Evolutionary conservation across 257 asterid genomes (phyloP).

Genomic region (Petunia axillaris): DNA sequence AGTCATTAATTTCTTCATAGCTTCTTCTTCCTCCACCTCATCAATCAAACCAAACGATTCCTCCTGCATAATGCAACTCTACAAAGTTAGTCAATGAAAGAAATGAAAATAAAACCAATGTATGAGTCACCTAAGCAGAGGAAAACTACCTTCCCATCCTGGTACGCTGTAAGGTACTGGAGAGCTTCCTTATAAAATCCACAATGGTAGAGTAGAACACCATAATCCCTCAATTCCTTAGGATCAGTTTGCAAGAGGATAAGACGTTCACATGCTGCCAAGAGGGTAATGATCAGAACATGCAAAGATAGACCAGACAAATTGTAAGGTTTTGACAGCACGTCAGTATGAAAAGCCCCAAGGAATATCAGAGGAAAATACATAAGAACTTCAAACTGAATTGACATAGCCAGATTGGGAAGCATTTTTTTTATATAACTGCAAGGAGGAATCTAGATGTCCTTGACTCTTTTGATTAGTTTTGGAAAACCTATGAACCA

Average conservation of each 20-base stretch:
- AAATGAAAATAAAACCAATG: not conserved
- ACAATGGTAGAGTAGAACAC: constrained; percentile 76
- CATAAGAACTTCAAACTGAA: not conserved
- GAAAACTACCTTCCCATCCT: constrained; percentile 54
- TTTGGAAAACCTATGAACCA: not conserved
- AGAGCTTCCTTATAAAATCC: constrained; percentile 75
- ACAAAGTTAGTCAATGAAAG: constrained; percentile 23
- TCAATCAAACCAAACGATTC: constrained; percentile 38
- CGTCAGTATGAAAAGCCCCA: not conserved
- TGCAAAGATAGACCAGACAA: constrained; percentile 8
- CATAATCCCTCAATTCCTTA: constrained; percentile 72
- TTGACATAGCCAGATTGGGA: not conserved
- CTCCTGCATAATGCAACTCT: constrained; percentile 30
- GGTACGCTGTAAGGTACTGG: constrained; percentile 57
- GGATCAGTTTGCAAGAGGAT: constrained; percentile 65
- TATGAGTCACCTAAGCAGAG: not conserved
- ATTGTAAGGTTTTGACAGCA: not conserved
- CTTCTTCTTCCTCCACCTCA: constrained; percentile 65
- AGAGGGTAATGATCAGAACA: constrained; percentile 29
- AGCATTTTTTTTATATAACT: not conserved
- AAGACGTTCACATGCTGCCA: constrained; percentile 84
- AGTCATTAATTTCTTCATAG: constrained; percentile 56
- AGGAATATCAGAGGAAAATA: not conserved
- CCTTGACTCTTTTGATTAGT: not conserved
- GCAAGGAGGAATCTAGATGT: not conserved